Evolutionary conservation across 139 green algal species (phyloP), one percentile per base, ranked within the genome.

Genomic region (Coelastrella sp.): DNA sequence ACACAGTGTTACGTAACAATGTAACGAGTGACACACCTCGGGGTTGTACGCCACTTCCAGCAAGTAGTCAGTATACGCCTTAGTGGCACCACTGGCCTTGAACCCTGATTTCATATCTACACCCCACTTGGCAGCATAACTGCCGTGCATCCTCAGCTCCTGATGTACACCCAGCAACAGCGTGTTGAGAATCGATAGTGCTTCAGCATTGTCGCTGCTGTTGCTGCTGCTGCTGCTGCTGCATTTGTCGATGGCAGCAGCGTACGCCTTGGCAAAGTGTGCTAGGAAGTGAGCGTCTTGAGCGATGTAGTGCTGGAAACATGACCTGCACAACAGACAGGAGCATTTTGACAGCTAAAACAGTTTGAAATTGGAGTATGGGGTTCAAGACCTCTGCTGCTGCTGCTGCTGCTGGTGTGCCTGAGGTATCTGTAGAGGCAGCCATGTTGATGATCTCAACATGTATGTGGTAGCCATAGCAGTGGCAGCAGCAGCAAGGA

Each of bases 11-110:
- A n/a, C n/a, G n/a, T n/a, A n/a, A n/a, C n/a, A n/a, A n/a, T n/a
- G n/a, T n/a, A n/a, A n/a, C n/a, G n/a, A n/a, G n/a, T 21, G 21
- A n/a, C 81, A 57, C 53, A 88, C 79, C 85, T 89, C 7, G 21
- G 75, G 66, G 19, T 88, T 80, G 4, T 89, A 34, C 7, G 89
- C 92, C 74, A 95, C 80, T 19, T 85, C 62, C 60, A 93, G 85
- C 43, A 97, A 25, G n/a, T 93, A 96, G 62, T 93, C 82, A 2
- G 88, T 90, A 73, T 97, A 97, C 0, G 89, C 89, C 3, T 8
- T 35, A 0, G 92, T 96, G 19, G 94, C 89, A 13, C 88, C 25
- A 27, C 60, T 84, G 9, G 92, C 82, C 30, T 35, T 19, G 6
- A 79, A 30, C 57, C 86, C 72, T 13, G 79, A 27, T 0, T 53